Evolutionary conservation across 768 basidiomycete genomes (phyloP).

Genomic region (Boletellus ananas): DNA sequence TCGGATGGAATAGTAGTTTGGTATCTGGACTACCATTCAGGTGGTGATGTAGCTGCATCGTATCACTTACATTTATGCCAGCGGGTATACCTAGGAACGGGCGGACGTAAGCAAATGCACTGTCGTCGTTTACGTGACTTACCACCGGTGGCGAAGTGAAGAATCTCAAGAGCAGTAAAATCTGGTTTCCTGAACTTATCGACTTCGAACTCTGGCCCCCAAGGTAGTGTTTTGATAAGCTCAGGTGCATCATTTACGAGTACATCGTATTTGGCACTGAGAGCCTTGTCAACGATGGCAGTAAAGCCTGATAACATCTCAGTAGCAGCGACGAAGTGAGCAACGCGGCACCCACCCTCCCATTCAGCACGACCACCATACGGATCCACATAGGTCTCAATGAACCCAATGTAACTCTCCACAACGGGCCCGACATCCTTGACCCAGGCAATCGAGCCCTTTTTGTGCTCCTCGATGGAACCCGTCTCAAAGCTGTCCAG

Average conservation of each 20-base stretch:
- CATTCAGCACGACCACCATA: slow-evolving; percentile 90
- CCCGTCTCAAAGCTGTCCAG: slow-evolving; percentile 60
- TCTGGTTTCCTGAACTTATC: slow-evolving; percentile 81
- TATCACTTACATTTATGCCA: slow-evolving; percentile 68
- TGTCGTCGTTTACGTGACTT: slow-evolving; percentile 8
- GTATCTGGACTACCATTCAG: slow-evolving; percentile 46
- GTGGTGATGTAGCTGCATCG: neutral
- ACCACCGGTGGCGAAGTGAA: slow-evolving; percentile 84
- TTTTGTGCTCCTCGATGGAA: slow-evolving; percentile 74
- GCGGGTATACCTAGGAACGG: slow-evolving; percentile 65
- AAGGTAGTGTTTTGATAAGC: slow-evolving; percentile 77
- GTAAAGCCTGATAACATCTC: slow-evolving; percentile 61
- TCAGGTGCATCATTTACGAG: slow-evolving; percentile 75
- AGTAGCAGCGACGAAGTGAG: neutral
- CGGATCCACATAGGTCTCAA: slow-evolving; percentile 86
- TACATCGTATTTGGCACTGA: slow-evolving; percentile 76
- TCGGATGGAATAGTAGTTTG: slow-evolving; percentile 84
- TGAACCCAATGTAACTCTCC: slow-evolving; percentile 84
- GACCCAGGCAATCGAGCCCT: slow-evolving; percentile 78
- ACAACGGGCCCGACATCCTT: slow-evolving; percentile 85
- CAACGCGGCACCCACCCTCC: slow-evolving; percentile 55
- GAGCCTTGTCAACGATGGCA: slow-evolving; percentile 80
- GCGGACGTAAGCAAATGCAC: neutral
- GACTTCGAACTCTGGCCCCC: slow-evolving; percentile 69
- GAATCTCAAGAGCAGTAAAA: slow-evolving; percentile 80